A percentile compares a stretch with the other conserved stretches of the same genome.
Conservation (phyloP, 1,139 yeast species). For the Saccharomyces hybrid region DNA sequence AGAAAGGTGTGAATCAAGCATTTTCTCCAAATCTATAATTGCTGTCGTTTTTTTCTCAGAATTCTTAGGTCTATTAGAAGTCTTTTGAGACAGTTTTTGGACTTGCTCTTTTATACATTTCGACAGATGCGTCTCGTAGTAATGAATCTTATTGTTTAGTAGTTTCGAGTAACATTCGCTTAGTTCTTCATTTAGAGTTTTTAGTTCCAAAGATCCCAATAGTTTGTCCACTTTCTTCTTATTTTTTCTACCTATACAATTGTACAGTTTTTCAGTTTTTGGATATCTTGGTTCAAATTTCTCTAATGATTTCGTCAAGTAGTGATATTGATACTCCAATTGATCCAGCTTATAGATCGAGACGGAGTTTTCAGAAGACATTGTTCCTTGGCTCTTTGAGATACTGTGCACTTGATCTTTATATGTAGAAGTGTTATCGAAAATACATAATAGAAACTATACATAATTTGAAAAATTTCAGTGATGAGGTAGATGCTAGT, state of each 20-base stretch:
- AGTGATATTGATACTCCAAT: conserved; percentile 31
- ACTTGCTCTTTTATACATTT: conserved; percentile 30
- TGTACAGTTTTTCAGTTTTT: conserved; percentile 44
- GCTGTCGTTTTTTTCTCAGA: not conserved
- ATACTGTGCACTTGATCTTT: not conserved
- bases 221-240: conserved; percentile 34
- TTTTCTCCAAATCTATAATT: not conserved
- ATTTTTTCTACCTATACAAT: conserved; percentile 41
- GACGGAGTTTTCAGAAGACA: not conserved
- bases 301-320: conserved; percentile 24
- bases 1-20: not conserved
- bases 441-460: not conserved
- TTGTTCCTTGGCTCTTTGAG: not conserved
- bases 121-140: conserved; percentile 38
- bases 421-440: not conserved
- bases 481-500: not conserved
- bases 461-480: not conserved
- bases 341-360: conserved; percentile 28
- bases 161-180: conserved; percentile 40
- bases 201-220: conserved; percentile 33
- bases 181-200: conserved; percentile 42
- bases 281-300: conserved; percentile 43
- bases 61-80: not conserved
- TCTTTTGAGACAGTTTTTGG: not conserved
- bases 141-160: conserved; percentile 46